Evolutionary conservation across 2,329 filamentous ascomycete genomes (phyloP), one percentile per base, ranked within the genome.

Genomic region (Alternaria solani): DNA sequence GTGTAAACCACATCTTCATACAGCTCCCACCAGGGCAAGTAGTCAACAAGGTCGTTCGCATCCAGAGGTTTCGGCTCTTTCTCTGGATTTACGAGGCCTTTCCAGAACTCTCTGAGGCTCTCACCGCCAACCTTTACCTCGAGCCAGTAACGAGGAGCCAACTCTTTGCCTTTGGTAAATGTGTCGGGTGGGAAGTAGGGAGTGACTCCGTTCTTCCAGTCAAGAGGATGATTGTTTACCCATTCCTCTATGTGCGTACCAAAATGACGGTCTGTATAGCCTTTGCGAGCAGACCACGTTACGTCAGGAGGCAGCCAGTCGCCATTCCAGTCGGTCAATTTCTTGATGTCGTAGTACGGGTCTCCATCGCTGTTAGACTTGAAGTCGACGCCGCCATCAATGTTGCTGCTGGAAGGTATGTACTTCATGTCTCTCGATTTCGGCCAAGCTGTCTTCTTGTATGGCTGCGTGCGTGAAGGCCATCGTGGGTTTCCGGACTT

Each of bases 301-400:
- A 81, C 72, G 2, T 82, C 82, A 23, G 83, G 75, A 2, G 83
- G 82, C 26, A 80, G 71, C 73, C 79, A 80, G 7, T 80, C 73
- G 12, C 82, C 82, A 51, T 81, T 75, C 80, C 80, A 85, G 57
- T 82, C 82, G 5, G 73, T 59, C 2, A 82, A 67, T 57, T 78
- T 74, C 56, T 73, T 73, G 48, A 77, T 64, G 28, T 79, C 75
- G 46, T 78, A 76, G 12, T 74, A 43, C 0, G 71, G 72, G 41
- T 78, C 75, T 7, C 73, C 74, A 9, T 73, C 63, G 56, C 74
- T 75, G 42, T 75, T 61, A 2, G 74, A 75, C 28, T 58, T 61
- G 43, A 61, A 68, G 5, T 20, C 42, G 11, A 72, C 39, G 2
- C 72, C 75, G 1, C 71, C 71, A 25, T 71, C 69, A 52, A 62